Evolutionary conservation across 2,329 filamentous ascomycete species (phyloP), one percentile per base, ranked within the genome.

Genomic region (Sporothrix luriei): DNA sequence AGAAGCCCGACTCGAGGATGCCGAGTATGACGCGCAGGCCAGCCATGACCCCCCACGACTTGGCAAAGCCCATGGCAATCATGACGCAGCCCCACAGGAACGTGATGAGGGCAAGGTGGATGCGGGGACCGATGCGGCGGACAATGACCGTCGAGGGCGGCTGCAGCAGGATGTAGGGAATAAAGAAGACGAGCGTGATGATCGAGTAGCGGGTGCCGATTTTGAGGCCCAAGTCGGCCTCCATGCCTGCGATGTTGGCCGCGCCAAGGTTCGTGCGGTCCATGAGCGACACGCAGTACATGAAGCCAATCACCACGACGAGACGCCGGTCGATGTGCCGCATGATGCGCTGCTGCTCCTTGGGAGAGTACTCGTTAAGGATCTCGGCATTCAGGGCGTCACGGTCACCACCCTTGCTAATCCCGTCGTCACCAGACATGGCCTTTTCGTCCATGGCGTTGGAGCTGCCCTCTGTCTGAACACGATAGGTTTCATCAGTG

Each of bases 271-370:
- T 94, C 1, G 90, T 92, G 43, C 92, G 84, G 76, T 95, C 92
- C 87, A 94, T 91, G 71, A 94, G 80, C 73, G 86, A 90, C 74
- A 92, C 83, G 76, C 90, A 92, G 78, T 94, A 94, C 80, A 93
- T 85, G 73, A 84, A 76, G 24, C 89, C 89, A 4, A 88, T 85
- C 1, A 85, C 88, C 3, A 84, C 76, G 52, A 91, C 85, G 3
- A 91, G 80, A 2, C 89, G 86, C 40, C 83, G 80, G 78, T 96
- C 92, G 74, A 95, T 82, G 14, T 87, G 86, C 69, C 84, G 83
- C 54, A 93, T 87, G 75, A 95, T 91, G 54, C 80, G 84, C 76
- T 82, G 86, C 79, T 91, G 86, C 79, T 94, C 88, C 21, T 82
- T 78, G 0, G 83, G 82, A 0, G 86, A 84, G 78, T 90, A 88